A percentile compares a stretch with the other conserved stretches of the same genome.
phyloP scores from a whole-genome alignment of 1,284 basidiomycete genomes.

The Cryptococcus wingfieldii region DNA sequence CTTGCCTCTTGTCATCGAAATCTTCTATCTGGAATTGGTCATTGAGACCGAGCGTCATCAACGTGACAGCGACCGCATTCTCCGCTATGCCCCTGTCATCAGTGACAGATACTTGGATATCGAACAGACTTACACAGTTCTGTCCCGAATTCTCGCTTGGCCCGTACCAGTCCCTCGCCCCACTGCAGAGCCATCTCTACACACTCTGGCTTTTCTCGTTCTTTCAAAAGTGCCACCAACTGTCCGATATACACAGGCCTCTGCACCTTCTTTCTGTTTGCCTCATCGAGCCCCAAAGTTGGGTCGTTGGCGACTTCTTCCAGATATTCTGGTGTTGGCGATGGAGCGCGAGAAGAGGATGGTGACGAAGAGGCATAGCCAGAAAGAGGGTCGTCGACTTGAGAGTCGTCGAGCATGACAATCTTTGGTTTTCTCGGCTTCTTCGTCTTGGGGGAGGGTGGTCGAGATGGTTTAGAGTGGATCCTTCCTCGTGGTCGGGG shows the following conservation, averaged over 20 bases:
- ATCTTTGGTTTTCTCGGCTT: slow-evolving; percentile 24
- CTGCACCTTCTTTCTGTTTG: slow-evolving; percentile 58
- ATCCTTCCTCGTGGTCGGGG: not conserved
- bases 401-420: slow-evolving; percentile 32
- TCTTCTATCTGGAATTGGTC: slow-evolving; percentile 75
- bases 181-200: slow-evolving; percentile 70
- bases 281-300: slow-evolving; percentile 53
- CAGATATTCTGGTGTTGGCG: slow-evolving; percentile 72
- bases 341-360: slow-evolving; percentile 71
- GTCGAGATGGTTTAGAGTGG: not conserved
- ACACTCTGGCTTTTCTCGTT: slow-evolving; percentile 66
- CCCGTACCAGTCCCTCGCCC: slow-evolving; percentile 75
- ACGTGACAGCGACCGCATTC: slow-evolving; percentile 76
- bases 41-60: slow-evolving; percentile 68
- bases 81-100: slow-evolving; percentile 57
- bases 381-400: slow-evolving; percentile 72
- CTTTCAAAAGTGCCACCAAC: slow-evolving; percentile 66
- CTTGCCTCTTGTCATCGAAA: slow-evolving; percentile 75
- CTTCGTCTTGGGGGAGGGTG: slow-evolving; percentile 8
- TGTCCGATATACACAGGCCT: slow-evolving; percentile 79
- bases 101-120: not conserved
- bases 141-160: slow-evolving; percentile 73
- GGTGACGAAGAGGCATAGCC: slow-evolving; percentile 62
- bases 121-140: slow-evolving; percentile 63
- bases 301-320: slow-evolving; percentile 81